These are phyloP conservation scores for Wallacemonas rigidus DNA, from an alignment of 208 protist genomes.

Conservation along the genomic window DNA sequence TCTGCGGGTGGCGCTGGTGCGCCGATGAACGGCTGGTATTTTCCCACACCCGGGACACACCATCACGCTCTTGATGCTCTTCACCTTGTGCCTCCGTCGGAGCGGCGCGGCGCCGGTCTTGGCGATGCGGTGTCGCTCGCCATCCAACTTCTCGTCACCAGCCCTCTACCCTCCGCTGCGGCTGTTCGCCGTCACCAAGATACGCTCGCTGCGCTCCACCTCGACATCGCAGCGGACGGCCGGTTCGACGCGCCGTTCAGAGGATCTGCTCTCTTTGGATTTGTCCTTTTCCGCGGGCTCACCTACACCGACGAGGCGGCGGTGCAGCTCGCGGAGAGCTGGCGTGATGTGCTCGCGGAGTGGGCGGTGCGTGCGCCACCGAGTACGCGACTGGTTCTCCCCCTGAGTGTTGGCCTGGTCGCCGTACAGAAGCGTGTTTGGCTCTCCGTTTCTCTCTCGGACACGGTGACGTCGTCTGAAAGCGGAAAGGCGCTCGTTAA, in stretches of 20 bases:
- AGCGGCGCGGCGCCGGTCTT: neutral
- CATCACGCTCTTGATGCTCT: conserved; percentile 10
- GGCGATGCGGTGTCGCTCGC: neutral
- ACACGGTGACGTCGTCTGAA: neutral
- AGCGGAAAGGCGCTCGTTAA: neutral
- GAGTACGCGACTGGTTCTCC: neutral
- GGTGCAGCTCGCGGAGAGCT: conserved; percentile 34
- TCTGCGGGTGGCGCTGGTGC: neutral
- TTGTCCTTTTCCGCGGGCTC: conserved; percentile 66
- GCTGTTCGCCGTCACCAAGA: conserved; percentile 25
- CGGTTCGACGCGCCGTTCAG: conserved; percentile 66
- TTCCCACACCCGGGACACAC: conserved; percentile 1
- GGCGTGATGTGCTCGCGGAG: conserved; percentile 21
- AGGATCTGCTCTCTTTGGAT: conserved; percentile 41
- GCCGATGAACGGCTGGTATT: conserved; percentile 11
- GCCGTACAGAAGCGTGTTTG: conserved; percentile 27
- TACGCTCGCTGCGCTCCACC: conserved; percentile 29
- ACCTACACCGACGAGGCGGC: conserved; percentile 64
- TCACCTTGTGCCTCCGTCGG: neutral
- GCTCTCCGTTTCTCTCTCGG: conserved; percentile 14
- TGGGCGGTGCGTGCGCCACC: neutral
- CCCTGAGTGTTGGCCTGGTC: conserved; percentile 8
- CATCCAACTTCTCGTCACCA: neutral
- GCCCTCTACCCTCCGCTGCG: neutral
- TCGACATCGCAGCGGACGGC: conserved; percentile 54